Conservation (phyloP, 768 basidiomycete genomes). For the Boletellus ananiceps region DNA sequence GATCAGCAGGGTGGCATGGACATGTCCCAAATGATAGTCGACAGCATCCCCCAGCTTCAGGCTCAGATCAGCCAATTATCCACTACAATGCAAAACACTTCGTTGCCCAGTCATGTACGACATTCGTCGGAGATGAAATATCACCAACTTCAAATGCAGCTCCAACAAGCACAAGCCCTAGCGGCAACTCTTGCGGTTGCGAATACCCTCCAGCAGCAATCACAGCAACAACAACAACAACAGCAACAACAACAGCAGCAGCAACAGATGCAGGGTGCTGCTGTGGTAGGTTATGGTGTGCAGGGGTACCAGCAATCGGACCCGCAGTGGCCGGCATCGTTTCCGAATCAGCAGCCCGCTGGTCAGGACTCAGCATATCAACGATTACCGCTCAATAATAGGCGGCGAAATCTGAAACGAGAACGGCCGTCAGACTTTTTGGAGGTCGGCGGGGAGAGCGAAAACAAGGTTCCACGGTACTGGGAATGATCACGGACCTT, state of each 20-base stretch:
- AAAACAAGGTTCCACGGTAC: constrained; percentile 64
- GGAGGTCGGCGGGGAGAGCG: constrained; percentile 62
- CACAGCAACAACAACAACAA: constrained; percentile 32
- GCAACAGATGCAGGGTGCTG: constrained; percentile 35
- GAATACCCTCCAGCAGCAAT: constrained; percentile 51
- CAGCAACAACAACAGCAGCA: constrained; percentile 37
- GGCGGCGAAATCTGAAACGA: constrained; percentile 71
- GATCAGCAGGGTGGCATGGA: constrained; percentile 72
- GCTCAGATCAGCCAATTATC: constrained; percentile 80
- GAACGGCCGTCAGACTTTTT: constrained; percentile 83
- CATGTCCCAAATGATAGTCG: constrained; percentile 65
- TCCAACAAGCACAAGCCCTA: constrained; percentile 75
- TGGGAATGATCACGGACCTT: constrained; percentile 53
- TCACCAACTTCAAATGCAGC: constrained; percentile 73
- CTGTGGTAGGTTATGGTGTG: constrained; percentile 39
- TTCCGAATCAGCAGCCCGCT: constrained; percentile 58
- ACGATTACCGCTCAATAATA: constrained; percentile 74
- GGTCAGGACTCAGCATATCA: constrained; percentile 85
- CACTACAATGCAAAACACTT: constrained; percentile 74
- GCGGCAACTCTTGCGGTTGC: constrained; percentile 60
- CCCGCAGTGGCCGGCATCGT: constrained; percentile 44
- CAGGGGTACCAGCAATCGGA: constrained; percentile 39
- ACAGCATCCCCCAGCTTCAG: constrained; percentile 77
- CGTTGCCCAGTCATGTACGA: constrained; percentile 65
- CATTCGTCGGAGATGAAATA: constrained; percentile 81